Base-by-base conservation (phyloP, 2,329 filamentous ascomycete species). In the Byssochlamys sp. region DNA sequence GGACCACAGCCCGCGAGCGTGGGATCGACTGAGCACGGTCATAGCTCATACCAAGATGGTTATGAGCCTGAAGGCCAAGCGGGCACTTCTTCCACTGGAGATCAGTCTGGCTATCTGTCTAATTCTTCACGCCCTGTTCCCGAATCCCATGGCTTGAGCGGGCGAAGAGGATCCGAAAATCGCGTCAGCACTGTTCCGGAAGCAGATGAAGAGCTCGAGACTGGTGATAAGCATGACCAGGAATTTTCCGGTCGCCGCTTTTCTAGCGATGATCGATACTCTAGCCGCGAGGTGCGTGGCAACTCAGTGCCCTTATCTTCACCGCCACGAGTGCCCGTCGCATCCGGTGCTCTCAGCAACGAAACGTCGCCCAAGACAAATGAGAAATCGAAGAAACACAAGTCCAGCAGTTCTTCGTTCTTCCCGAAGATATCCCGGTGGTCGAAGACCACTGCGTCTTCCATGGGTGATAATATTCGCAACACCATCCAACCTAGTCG, bases 391-490 rank as follows among this genome's bases (percentile, higher is more conserved):
- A 89, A 88, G 72, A 96, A 95, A 76, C 89, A 95, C 76, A 95
- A 95, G 71, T 92, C 90, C 0, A 88, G 83, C 68, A 85, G 85
- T 58, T 94, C 90, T 0, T 90, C 89, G 0, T 80, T 85, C 79
- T 88, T 95, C 60, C 91, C 91, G 26, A 96, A 95, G 77, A 91
- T 96, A 61, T 97, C 94, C 4, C 84, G 94, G 50, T 99, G 94
- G 94, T 97, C 92, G 0, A 94, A 95, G 75, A 97, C 92, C 1
- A 99, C 94, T 0, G 84, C 91, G 3, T 96, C 91, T 0, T 95
- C 90, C 60, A 85, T 91, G 50, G 86, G 89, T 51, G 87, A 88
- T 64, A 88, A 87, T 48, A 88, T 91, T 71, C 84, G 87, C 48
- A 84, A 83, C 66, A 89, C 84, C 65, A 71, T 73, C 52, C 75